Base-by-base conservation (phyloP, 371 early-diverging fungal genomes). In the Smittium culicis region DNA sequence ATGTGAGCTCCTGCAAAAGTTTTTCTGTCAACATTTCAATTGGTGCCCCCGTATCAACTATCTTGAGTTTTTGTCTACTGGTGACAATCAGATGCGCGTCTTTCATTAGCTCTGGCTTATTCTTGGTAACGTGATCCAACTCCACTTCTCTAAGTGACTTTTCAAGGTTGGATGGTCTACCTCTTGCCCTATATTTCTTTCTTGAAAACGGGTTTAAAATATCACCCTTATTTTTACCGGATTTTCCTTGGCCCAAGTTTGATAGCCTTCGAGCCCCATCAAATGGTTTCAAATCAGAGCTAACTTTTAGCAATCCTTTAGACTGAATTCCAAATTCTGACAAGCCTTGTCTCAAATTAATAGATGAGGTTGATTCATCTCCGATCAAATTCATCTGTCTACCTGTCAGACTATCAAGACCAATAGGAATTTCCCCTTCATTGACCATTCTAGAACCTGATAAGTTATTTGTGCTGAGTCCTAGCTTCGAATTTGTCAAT, bases 161-260 rank as follows among this genome's bases (percentile, higher is more conserved):
- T n/a, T 76, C 76, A 25, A 76, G 71, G 2, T 75, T 73, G 14
- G 76, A 76, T 16, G 76, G 76, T 16, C 76, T 66, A 1, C 76
- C 76, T 25, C 76, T 72, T 20, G 76, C 73, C 1, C 76, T 63
- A 0, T 31, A 35, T 31, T 63, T 63, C n/a, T 63, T 63, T 20
- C 45, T 45, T 45, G 45, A 45, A 45, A 45, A 20, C 20, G 5
- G 45, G 45, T 45, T 45, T 45, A 45, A 45, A 45, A 5, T 45
- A 45, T 5, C 5, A 11, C 5, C 45, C 5, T 20, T 5, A 11
- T 20, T 20, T 45, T 45, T 45, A 11, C 45, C 45, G 11, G 45
- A 5, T 45, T 45, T 45, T 45, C 45, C 45, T 45, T 45, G 45
- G 20, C 11, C 5, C 11, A 45, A 11, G 20, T 45, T 45, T 45